Evolutionary conservation across 176 grass and related monocot genomes (phyloP).

Genomic region (Oryza rufipogon): DNA sequence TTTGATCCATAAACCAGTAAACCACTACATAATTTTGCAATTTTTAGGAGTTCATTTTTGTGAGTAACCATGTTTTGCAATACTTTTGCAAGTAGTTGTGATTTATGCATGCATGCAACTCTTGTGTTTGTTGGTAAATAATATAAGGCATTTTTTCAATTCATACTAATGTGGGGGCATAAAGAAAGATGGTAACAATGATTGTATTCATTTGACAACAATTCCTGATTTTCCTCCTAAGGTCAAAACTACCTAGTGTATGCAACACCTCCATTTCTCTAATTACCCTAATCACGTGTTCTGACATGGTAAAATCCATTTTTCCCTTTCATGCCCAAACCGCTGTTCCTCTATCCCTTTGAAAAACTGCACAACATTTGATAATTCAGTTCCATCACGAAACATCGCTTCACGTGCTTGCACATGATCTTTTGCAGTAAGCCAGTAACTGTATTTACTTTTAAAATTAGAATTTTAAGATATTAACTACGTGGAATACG

Average conservation of each 20-base stretch:
- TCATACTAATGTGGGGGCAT: background rate
- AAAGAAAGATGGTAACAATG: background rate
- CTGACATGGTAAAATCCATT: too few species aligned
- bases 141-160: background rate
- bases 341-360: background rate
- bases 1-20: background rate
- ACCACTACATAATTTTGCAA: background rate
- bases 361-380: background rate
- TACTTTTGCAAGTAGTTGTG: background rate
- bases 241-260: background rate
- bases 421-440: too few species aligned
- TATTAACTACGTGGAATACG: too few species aligned
- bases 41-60: background rate
- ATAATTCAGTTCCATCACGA: background rate
- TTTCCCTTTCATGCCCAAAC: background rate
- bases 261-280: background rate
- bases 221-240: background rate
- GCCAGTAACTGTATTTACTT: background rate
- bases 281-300: background rate
- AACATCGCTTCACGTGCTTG: background rate
- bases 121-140: background rate
- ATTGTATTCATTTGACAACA: background rate
- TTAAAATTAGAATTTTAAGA: background rate
- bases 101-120: background rate
- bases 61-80: background rate